Percentiles rank a stretch among this genome's conserved stretches.
These are phyloP conservation scores for Lentinula sp. DNA, from an alignment of 768 basidiomycete species.

Conservation along the genomic window DNA sequence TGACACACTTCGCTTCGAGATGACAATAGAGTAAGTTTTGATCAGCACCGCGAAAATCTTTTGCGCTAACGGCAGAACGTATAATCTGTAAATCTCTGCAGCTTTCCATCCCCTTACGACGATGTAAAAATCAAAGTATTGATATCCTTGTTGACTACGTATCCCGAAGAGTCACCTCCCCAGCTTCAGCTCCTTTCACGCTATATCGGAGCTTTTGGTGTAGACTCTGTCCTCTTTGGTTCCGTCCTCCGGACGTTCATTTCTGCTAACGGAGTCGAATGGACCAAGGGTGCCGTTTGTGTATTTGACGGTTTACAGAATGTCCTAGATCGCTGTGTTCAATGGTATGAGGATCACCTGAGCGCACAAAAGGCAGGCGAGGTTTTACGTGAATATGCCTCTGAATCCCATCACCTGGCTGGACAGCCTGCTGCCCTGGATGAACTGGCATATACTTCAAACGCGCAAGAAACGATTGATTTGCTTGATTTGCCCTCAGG, in stretches of 20 bases:
- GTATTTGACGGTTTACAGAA: conserved; percentile 86
- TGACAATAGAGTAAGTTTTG: conserved; percentile 54
- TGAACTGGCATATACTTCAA: not conserved
- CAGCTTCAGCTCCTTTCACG: conserved; percentile 82
- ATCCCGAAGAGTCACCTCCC: conserved; percentile 66
- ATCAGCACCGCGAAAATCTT: not conserved
- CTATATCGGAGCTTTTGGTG: conserved; percentile 77
- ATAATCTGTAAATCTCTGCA: conserved; percentile 16
- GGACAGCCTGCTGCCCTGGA: conserved; percentile 10
- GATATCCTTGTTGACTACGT: conserved; percentile 47
- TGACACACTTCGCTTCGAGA: conserved; percentile 54
- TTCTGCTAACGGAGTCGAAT: conserved; percentile 72
- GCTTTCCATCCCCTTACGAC: conserved; percentile 49
- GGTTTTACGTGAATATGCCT: conserved; percentile 46
- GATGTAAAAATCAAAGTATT: conserved; percentile 46
- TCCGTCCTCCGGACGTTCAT: conserved; percentile 76
- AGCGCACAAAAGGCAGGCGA: conserved; percentile 50
- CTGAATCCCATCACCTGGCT: not conserved
- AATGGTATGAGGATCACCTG: conserved; percentile 70
- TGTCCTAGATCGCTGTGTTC: conserved; percentile 56
- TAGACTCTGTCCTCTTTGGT: conserved; percentile 70
- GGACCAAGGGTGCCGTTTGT: conserved; percentile 65
- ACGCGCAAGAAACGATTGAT: conserved; percentile 8
- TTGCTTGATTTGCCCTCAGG: conserved; percentile 52
- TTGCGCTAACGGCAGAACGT: not conserved